Base-by-base conservation (phyloP, 2,329 filamentous ascomycete species). In the Metarhizium sp. region DNA sequence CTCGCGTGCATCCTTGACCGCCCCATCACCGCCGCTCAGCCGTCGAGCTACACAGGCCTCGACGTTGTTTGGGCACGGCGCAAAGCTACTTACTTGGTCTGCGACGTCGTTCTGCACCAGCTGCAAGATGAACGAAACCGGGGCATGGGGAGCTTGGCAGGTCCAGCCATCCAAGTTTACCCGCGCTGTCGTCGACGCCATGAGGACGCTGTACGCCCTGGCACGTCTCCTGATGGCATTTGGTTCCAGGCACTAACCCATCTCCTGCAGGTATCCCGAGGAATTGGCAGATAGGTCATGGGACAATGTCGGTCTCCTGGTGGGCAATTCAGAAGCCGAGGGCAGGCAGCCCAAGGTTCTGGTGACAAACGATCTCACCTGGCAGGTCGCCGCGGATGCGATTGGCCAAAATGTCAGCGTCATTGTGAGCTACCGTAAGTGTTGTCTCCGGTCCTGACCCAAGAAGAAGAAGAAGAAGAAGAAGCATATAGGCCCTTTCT, bases 301-400 rank as follows among this genome's bases (percentile, higher is more conserved):
- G 80, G 94, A 99, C 69, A 99, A 99, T 67, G 96, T 95, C n/a
- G 94, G 94, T 51, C 80, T 96, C 53, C 79, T 95, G 51, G 64
- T 78, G 54, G 72, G 72, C 58, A 75, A 76, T 62, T 68, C 74
- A n/a, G 64, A 69, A 30, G 52, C 64, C 16, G 66, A 71, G 55
- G 57, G 60, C 13, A 59, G 57, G 49, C 63, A 64, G 51, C 60
- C 59, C 38, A 66, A 66, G 50, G 79, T 82, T 18, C 70, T 84
- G 53, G 73, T 84, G 50, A 92, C 94, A 6, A 90, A 96, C 63
- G 94, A 99, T 70, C 80, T 99, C 59, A 97, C 92, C 2, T 87
- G 84, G 61, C 84, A 85, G 14, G 94, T 99, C 32, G 92, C 89
- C 25, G 85, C 95, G 58, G 94, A 99, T 72, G 94, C 94, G 52